A percentile compares a stretch with the other conserved stretches of the same genome.
Conservation (phyloP, 768 basidiomycete genomes). For the Cystofilobasidium macerans region DNA sequence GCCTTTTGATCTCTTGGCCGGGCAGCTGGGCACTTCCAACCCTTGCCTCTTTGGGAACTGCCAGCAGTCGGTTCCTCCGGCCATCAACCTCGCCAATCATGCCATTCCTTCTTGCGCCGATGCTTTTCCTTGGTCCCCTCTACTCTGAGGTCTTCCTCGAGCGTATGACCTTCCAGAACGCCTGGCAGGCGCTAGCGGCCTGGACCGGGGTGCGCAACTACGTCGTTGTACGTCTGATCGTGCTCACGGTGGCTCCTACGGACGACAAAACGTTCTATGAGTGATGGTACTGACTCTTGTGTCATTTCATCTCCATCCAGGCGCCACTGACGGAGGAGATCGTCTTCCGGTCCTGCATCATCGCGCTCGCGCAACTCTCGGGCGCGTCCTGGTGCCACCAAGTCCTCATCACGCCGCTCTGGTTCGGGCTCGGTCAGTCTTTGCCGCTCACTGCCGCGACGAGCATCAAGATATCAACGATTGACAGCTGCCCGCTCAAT, state of each 20-base stretch:
- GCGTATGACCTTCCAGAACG: constrained; percentile 35
- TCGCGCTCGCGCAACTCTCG: constrained; percentile 60
- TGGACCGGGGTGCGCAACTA: constrained; percentile 65
- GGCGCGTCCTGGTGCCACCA: constrained; percentile 49
- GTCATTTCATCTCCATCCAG: constrained; percentile 39
- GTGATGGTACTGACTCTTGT: neutral
- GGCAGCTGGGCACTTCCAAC: neutral
- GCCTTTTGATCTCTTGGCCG: neutral
- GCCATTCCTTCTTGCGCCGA: constrained; percentile 19
- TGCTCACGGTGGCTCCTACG: constrained; percentile 1
- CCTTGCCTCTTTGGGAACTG: neutral
- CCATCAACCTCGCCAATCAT: constrained; percentile 15
- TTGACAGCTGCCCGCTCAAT: neutral
- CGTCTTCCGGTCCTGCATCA: constrained; percentile 75
- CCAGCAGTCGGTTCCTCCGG: neutral
- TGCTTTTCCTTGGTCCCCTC: constrained; percentile 63
- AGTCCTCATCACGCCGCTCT: constrained; percentile 69
- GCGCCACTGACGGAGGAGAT: constrained; percentile 87
- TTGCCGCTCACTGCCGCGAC: neutral
- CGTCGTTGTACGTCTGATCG: constrained; percentile 39
- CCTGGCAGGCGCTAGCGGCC: constrained; percentile 43
- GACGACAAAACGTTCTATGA: neutral
- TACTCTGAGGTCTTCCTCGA: constrained; percentile 43
- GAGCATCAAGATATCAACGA: too few species aligned
- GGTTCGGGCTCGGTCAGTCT: constrained; percentile 74